These are phyloP conservation scores for Irpex rosettiformis DNA, from an alignment of 1,284 basidiomycete species.

Conservation along the genomic window DNA sequence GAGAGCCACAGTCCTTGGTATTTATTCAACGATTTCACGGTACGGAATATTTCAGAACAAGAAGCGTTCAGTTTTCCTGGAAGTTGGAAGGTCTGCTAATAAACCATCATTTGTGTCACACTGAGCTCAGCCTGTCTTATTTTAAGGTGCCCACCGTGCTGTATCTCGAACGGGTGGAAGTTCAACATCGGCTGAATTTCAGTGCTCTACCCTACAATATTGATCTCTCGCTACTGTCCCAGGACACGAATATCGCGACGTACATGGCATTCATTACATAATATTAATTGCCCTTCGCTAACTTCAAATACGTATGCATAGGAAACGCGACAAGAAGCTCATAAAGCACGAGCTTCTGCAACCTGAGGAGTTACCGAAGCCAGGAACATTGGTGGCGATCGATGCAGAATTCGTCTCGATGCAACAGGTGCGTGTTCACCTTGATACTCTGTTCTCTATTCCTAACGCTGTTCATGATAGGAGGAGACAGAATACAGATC, in stretches of 20 bases:
- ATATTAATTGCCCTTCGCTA: background rate
- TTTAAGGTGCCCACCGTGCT: slow-evolving; percentile 82
- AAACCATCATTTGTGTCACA: background rate
- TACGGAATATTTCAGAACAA: slow-evolving; percentile 77
- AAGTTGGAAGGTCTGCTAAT: slow-evolving; percentile 79
- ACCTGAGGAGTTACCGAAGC: slow-evolving; percentile 77
- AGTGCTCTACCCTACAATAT: slow-evolving; percentile 62
- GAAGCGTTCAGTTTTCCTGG: slow-evolving; percentile 87
- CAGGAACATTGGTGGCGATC: slow-evolving; percentile 89
- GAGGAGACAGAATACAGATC: slow-evolving; percentile 96
- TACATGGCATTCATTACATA: slow-evolving; percentile 33
- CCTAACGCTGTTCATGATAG: slow-evolving; percentile 32
- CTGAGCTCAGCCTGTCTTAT: background rate
- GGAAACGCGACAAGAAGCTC: slow-evolving; percentile 69
- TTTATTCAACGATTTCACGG: slow-evolving; percentile 97
- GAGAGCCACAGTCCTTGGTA: slow-evolving; percentile 71
- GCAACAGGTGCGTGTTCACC: slow-evolving; percentile 69
- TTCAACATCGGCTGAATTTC: slow-evolving; percentile 57
- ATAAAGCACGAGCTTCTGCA: slow-evolving; percentile 79
- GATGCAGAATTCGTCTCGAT: slow-evolving; percentile 98
- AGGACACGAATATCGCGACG: slow-evolving; percentile 86
- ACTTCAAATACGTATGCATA: slow-evolving; percentile 24
- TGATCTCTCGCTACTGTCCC: slow-evolving; percentile 75
- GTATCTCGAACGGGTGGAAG: slow-evolving; percentile 81
- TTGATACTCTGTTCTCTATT: background rate